Base-by-base conservation (phyloP, 129 eudicot species). In the Gnaphalium uliginosum region DNA sequence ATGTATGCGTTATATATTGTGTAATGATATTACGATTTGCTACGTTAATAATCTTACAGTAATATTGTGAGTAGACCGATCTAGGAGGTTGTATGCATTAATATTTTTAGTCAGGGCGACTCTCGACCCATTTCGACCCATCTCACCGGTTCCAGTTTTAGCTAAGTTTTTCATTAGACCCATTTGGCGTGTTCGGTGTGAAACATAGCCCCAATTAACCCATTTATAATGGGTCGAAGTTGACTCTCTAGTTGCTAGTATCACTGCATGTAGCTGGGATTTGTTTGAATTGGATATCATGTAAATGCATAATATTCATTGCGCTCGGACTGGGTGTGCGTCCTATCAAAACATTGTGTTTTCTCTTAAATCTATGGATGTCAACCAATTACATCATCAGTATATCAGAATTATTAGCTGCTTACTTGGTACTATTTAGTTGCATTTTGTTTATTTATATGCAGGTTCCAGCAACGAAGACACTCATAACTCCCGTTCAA, bases 401-500 rank as follows among this genome's bases (percentile, higher is more conserved):
- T 10, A 8, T 18, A n/a, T 19, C 48, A 15, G 27, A 71, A 24
- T n/a, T 50, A 70, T 70, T 51, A n/a, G 17, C 18, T 33, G 6
- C 27, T 58, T 33, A 21, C 32, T n/a, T 24, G 59, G 46, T 61
- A 23, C 4, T 63, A 6, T 18, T 35, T 26, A 21, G 41, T 37
- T 56, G 50, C 66, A 26, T 37, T 51, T 11, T 71, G 9, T 33
- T 57, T 72, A 53, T 43, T 39, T 62, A 18, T 66, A 24, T 43
- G 1, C 77, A 95, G 99, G 90, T 95, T 78, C 95, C 99, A 46
- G 81, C 95, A 25, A 81, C 96, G 41, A 95, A 91, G 65, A 95
- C 97, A 78, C 87, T 91, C 76, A 69, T 95, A 15, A 89, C 96
- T 67, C 99, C 99, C 3, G 96, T 89, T 51, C 95, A 95, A 71